phyloP scores from a whole-genome alignment of 352 stramenopile genomes.

The Pythium brachiatum region DNA sequence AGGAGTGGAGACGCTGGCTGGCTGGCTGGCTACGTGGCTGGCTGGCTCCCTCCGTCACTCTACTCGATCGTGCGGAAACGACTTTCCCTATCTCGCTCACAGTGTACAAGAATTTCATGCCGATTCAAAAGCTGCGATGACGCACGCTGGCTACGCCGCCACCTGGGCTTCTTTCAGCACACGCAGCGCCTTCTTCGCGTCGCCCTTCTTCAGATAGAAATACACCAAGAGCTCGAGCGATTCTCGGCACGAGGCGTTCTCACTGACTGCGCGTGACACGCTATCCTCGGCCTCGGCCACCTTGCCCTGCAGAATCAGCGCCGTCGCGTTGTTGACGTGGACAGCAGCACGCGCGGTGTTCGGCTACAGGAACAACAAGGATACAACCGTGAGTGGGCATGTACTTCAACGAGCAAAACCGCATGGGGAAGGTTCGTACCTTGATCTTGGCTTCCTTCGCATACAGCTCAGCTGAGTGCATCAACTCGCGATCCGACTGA shows the following conservation, averaged over 20 bases:
- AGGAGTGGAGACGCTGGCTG: neutral
- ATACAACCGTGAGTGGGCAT: neutral
- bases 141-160: conserved; percentile 7
- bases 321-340: conserved; percentile 84
- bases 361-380: conserved; percentile 26
- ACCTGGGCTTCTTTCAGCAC: conserved; percentile 87
- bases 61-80: conserved; percentile 8
- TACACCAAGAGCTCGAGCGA: conserved; percentile 87
- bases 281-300: conserved; percentile 77
- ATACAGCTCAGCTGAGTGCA: conserved; percentile 78
- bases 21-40: neutral
- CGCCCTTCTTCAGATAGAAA: conserved; percentile 85
- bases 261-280: conserved; percentile 76
- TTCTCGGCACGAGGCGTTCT: conserved; percentile 79
- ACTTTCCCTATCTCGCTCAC: conserved; percentile 28
- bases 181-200: conserved; percentile 85
- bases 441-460: conserved; percentile 71
- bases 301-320: conserved; percentile 71
- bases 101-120: conserved; percentile 23
- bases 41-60: neutral
- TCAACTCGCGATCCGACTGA: conserved; percentile 70
- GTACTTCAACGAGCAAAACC: neutral
- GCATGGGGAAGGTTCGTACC: conserved; percentile 26
- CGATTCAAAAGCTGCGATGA: conserved; percentile 7
- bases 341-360: conserved; percentile 70